A percentile compares a stretch with the other conserved stretches of the same genome.
Conservation (phyloP, 176 grass and related monocot genomes). For the Cenchrus americanus region DNA sequence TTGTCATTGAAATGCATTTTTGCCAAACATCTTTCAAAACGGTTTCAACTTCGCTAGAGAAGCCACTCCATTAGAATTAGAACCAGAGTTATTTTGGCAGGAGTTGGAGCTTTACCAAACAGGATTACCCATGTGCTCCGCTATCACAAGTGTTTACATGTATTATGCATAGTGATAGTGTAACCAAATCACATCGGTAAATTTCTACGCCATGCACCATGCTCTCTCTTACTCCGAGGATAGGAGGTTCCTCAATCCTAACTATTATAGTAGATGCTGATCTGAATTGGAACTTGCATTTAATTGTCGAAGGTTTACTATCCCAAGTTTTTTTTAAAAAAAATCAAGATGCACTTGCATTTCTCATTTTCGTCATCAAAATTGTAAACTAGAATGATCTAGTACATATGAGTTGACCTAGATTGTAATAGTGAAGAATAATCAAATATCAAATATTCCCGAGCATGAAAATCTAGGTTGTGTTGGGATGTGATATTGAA, state of each 20-base stretch:
- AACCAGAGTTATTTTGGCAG: no score
- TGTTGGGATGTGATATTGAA: no score
- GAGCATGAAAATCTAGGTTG: no score
- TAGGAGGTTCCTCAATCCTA: background rate
- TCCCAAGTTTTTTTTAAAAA: background rate
- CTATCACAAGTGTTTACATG: background rate
- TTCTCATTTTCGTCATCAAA: background rate
- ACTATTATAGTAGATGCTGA: background rate
- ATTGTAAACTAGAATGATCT: background rate
- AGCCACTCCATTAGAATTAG: no score
- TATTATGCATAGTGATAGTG: background rate
- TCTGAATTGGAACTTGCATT: conserved; percentile 5
- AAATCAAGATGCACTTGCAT: background rate
- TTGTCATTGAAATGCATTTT: no score
- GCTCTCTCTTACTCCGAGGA: background rate
- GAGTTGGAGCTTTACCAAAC: no score
- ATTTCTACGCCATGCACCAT: background rate
- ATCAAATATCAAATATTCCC: no score
- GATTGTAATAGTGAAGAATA: background rate
- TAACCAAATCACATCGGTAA: conserved; percentile 19
- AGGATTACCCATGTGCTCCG: conserved; percentile 23
- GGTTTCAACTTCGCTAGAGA: no score
- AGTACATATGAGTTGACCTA: background rate
- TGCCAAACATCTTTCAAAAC: no score
- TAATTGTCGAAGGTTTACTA: background rate